These are phyloP conservation scores for Schoenoplectus tabernaemontani DNA, from an alignment of 202 grass and related monocot species.

Conservation along the genomic window DNA sequence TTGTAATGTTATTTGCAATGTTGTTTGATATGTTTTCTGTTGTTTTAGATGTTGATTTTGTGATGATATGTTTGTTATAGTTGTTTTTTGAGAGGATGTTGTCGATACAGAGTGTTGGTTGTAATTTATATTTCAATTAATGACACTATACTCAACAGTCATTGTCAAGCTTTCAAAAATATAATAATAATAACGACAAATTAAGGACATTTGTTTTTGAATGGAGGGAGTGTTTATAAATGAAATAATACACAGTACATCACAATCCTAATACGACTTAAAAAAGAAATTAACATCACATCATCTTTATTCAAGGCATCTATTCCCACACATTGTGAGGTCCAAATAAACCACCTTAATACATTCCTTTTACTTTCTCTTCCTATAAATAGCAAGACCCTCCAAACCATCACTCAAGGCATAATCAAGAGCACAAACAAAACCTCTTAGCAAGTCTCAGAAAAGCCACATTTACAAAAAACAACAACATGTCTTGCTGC, in stretches of 20 bases:
- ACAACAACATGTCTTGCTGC: constrained; percentile 66
- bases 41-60: too few relatives aligned
- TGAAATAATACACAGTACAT: background rate
- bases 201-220: too few relatives aligned
- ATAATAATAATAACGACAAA: too few relatives aligned
- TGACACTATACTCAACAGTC: too few relatives aligned
- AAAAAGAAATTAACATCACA: background rate
- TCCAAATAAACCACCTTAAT: background rate
- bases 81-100: too few relatives aligned
- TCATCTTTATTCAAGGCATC: constrained; percentile 7
- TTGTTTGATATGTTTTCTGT: too few relatives aligned
- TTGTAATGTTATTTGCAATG: too few relatives aligned
- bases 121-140: too few relatives aligned
- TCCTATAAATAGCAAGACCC: constrained; percentile 33
- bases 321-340: constrained; percentile 37
- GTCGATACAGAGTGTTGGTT: too few relatives aligned
- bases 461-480: background rate
- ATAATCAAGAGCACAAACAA: constrained; percentile 16
- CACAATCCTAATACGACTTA: background rate
- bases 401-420: background rate
- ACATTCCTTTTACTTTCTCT: constrained; percentile 9
- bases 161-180: too few relatives aligned
- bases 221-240: background rate
- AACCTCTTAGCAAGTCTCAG: background rate
- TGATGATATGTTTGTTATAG: too few relatives aligned